Evolutionary conservation across 23 red algal genomes (phyloP), one percentile per base, ranked within the genome.

Genomic region (Cyanidiococcus yangmingshanensis): DNA sequence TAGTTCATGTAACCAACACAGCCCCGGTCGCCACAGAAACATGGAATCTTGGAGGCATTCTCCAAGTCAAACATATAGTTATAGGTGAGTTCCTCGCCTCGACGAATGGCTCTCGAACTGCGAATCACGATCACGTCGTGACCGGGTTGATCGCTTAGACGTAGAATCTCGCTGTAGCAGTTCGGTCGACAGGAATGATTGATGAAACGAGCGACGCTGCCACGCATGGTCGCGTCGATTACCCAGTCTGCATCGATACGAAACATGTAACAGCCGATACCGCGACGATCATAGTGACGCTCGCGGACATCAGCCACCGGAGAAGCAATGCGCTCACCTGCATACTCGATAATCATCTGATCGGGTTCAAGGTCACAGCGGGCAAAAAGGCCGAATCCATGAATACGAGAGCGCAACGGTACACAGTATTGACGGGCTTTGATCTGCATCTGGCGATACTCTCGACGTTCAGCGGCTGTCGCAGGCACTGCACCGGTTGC

Each of bases 231-330:
- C 36, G 92, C 92, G 82, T 96, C 92, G 1, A 88, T 79, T 39
- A 96, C 84, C n/a, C 57, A 41, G 32, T 89, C 83, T 24, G 85
- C 79, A 76, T 82, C 77, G 17, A 90, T 71, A 38, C 89, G 80
- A 79, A 96, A 96, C 92, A 96, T 96, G 74, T 96, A 96, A 51
- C 87, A 90, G 7, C 92, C 92, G 50, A 96, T 90, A 1, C 82
- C 78, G 12, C 39, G 74, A 27, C 74, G 74, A 2, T 87, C 68
- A 68, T 96, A 96, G 36, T 84, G 35, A 27, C 50, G 76, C 76
- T 96, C 92, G 1, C 92, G 83, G 37, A 89, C 51, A 75, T 96
- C 87, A 16, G 92, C 80, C 68, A 90, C 29, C 57, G 71, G 50
- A 39, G 88, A 59, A 2, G 80, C 82, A 68, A 96, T 90, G 50